phyloP scores from a whole-genome alignment of 176 grass and related monocot genomes.

The Otatea glauca region DNA sequence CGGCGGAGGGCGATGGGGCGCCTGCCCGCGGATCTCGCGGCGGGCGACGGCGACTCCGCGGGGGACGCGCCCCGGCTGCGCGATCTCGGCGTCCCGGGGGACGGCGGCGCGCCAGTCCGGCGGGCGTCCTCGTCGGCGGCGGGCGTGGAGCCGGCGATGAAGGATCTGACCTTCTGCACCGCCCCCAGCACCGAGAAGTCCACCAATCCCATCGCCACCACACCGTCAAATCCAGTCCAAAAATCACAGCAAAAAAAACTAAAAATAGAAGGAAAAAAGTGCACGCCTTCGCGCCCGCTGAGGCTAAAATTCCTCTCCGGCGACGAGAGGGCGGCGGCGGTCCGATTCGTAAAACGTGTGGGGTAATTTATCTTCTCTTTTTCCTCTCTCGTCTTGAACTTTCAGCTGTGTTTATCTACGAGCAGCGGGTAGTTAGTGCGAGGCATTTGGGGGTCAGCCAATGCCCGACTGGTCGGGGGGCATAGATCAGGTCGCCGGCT shows the following conservation, averaged over 20 bases:
- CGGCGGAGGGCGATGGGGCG: slow-evolving; percentile 53
- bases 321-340: slow-evolving; percentile 18
- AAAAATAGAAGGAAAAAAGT: slow-evolving; percentile 1
- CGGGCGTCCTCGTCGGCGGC: slow-evolving; percentile 10
- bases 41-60: slow-evolving; percentile 35
- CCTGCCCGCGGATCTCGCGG: slow-evolving; percentile 54
- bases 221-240: slow-evolving; percentile 25
- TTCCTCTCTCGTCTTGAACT: not conserved
- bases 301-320: slow-evolving; percentile 71
- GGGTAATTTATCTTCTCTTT: not conserved
- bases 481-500: slow-evolving; percentile 49
- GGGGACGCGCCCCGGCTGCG: slow-evolving; percentile 43
- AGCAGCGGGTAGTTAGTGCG: slow-evolving; percentile 35
- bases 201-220: slow-evolving; percentile 67
- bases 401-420: slow-evolving; percentile 39
- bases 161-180: slow-evolving; percentile 69
- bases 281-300: slow-evolving; percentile 23
- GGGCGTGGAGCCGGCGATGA: slow-evolving; percentile 46
- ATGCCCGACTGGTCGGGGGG: slow-evolving; percentile 59
- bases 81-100: slow-evolving; percentile 26
- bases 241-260: not conserved
- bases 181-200: slow-evolving; percentile 65
- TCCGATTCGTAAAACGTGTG: slow-evolving; percentile 25
- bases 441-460: slow-evolving; percentile 56
- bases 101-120: not conserved